A percentile compares a stretch with the other conserved stretches of the same genome.
Conservation (phyloP, 192 early-diverging fungal species). For the Diversispora epigaea region DNA sequence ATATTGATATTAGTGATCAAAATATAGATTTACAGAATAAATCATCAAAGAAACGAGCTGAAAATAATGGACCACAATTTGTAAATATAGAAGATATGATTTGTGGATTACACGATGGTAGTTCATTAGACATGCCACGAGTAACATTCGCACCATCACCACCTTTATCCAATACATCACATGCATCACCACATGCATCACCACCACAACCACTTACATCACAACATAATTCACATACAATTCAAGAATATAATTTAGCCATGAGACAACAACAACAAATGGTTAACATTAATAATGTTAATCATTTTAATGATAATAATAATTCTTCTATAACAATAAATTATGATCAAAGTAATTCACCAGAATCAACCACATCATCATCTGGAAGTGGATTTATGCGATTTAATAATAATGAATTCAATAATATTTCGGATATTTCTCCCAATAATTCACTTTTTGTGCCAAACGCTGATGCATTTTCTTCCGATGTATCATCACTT, state of each 20-base stretch:
- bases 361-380: neutral
- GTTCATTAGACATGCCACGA: too few relatives aligned
- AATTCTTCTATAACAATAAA: neutral
- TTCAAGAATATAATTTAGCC: neutral
- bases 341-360: neutral
- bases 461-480: conserved; percentile 22
- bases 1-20: neutral
- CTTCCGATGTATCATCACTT: conserved; percentile 12
- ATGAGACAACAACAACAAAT: neutral
- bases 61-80: too few relatives aligned
- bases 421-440: too few relatives aligned
- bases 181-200: neutral
- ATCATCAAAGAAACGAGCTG: too few relatives aligned
- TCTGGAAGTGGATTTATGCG: neutral
- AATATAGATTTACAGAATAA: neutral
- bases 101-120: too few relatives aligned
- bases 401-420: neutral
- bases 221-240: neutral
- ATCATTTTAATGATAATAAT: neutral
- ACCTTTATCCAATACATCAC: too few relatives aligned
- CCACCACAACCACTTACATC: conserved; percentile 1
- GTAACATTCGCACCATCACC: too few relatives aligned
- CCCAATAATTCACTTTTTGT: conserved; percentile 13
- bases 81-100: too few relatives aligned
- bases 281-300: neutral